A percentile compares a stretch with the other conserved stretches of the same genome.
These are phyloP conservation scores for Amanita muscaria DNA, from an alignment of 768 basidiomycete species.

Conservation along the genomic window DNA sequence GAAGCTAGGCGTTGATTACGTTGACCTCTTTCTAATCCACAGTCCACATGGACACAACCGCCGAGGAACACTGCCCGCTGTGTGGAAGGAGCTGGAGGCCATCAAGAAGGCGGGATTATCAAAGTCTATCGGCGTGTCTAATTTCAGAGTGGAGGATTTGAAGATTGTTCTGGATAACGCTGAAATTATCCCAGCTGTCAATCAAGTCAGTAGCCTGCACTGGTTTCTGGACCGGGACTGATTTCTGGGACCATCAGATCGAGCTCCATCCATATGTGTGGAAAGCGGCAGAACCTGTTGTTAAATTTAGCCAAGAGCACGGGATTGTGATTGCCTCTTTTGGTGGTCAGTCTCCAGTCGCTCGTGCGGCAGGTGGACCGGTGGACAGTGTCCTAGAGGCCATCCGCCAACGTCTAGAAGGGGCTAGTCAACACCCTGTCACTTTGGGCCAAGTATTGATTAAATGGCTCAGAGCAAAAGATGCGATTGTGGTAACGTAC, in stretches of 20 bases:
- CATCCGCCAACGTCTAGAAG: constrained; percentile 43
- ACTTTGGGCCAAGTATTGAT: constrained; percentile 57
- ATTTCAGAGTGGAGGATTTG: constrained; percentile 50
- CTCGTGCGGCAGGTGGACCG: constrained; percentile 41
- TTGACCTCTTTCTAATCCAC: constrained; percentile 63
- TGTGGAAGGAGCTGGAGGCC: constrained; percentile 58
- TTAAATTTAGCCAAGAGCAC: constrained; percentile 44
- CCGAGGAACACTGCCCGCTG: constrained; percentile 35
- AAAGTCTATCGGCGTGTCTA: constrained; percentile 62
- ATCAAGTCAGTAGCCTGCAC: constrained; percentile 39
- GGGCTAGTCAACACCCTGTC: constrained; percentile 30
- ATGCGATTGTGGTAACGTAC: constrained; percentile 58
- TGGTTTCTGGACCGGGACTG: background rate
- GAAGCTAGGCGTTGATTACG: constrained; percentile 42
- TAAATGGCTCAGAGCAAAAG: constrained; percentile 60
- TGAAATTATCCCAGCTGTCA: constrained; percentile 52
- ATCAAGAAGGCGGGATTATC: constrained; percentile 37
- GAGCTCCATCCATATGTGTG: constrained; percentile 67
- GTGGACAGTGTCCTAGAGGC: constrained; percentile 45
- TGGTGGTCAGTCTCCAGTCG: constrained; percentile 43
- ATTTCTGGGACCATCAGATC: constrained; percentile 38
- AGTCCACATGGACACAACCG: constrained; percentile 26
- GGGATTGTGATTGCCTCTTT: constrained; percentile 63
- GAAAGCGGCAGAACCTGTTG: constrained; percentile 44
- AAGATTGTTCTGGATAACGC: constrained; percentile 42